Conservation (phyloP, 495 filamentous ascomycete species). For the Podospora fimiseda region DNA sequence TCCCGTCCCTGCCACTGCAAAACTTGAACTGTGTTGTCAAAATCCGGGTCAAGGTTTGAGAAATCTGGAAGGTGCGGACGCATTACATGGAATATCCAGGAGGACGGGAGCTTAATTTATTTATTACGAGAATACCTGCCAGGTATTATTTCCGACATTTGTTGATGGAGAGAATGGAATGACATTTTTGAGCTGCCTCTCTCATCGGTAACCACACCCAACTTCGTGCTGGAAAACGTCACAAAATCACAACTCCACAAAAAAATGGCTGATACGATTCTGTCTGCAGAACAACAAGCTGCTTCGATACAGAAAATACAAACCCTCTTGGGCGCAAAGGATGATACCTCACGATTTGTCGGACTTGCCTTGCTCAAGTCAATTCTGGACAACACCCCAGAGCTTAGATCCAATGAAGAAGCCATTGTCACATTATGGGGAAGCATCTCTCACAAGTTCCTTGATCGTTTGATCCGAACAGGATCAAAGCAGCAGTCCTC, state of each 20-base stretch:
- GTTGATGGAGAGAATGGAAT: too few species aligned
- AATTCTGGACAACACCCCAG: conserved; percentile 48
- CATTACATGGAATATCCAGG: too few species aligned
- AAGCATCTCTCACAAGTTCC: conserved; percentile 50
- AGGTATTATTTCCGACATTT: too few species aligned
- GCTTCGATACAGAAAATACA: conserved; percentile 35
- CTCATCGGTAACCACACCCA: too few species aligned
- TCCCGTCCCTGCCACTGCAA: too few species aligned
- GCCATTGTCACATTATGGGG: conserved; percentile 42
- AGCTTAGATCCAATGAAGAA: conserved; percentile 35
- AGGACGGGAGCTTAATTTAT: too few species aligned
- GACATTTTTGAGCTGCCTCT: too few species aligned
- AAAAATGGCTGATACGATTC: conserved; percentile 11
- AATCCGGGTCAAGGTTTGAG: neutral
- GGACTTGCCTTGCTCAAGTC: conserved; percentile 58
- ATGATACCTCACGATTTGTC: conserved; percentile 60
- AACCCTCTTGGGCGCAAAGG: conserved; percentile 45
- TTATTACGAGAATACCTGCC: too few species aligned
- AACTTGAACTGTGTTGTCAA: too few species aligned
- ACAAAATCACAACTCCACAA: neutral
- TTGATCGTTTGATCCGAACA: conserved; percentile 54
- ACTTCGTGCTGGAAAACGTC: too few species aligned
- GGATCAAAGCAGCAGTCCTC: conserved; percentile 18
- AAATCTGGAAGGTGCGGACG: too few species aligned
- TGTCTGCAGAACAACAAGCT: conserved; percentile 4